phyloP scores from a whole-genome alignment of 2,329 filamentous ascomycete species.

The Verticillium zaregamsianum region DNA sequence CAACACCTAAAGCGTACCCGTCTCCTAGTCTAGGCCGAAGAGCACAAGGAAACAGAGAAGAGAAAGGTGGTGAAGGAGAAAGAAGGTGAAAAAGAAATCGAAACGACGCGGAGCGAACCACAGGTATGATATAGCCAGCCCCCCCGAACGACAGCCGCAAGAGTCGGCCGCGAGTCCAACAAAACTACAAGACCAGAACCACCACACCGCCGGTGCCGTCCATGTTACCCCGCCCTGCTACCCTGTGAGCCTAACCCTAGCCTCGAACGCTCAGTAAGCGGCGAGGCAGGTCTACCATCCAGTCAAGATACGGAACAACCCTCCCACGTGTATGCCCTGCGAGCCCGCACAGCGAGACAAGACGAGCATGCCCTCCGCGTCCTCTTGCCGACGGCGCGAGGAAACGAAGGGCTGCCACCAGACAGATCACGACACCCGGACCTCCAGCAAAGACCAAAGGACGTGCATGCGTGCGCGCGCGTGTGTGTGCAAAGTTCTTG shows the following conservation, averaged over 20 bases:
- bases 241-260: not conserved
- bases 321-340: not conserved
- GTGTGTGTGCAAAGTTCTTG: constrained; percentile 7
- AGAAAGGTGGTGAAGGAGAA: not conserved
- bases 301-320: not conserved
- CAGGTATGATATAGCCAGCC: not conserved
- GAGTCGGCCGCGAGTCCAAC: not conserved
- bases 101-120: not conserved
- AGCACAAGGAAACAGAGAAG: not conserved
- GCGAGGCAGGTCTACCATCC: not conserved
- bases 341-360: not conserved
- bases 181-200: not conserved
- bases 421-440: constrained; percentile 3
- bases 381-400: constrained; percentile 6
- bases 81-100: not conserved
- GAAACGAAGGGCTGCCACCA: constrained; percentile 9
- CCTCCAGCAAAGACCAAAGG: constrained; percentile 9
- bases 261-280: not conserved
- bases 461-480: constrained; percentile 1
- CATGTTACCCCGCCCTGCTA: not conserved
- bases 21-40: not conserved
- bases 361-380: constrained; percentile 9
- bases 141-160: not conserved
- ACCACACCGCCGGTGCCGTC: not conserved
- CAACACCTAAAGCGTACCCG: not conserved